phyloP scores from a whole-genome alignment of 2,329 filamentous ascomycete genomes.

The Colletotrichum lentis region DNA sequence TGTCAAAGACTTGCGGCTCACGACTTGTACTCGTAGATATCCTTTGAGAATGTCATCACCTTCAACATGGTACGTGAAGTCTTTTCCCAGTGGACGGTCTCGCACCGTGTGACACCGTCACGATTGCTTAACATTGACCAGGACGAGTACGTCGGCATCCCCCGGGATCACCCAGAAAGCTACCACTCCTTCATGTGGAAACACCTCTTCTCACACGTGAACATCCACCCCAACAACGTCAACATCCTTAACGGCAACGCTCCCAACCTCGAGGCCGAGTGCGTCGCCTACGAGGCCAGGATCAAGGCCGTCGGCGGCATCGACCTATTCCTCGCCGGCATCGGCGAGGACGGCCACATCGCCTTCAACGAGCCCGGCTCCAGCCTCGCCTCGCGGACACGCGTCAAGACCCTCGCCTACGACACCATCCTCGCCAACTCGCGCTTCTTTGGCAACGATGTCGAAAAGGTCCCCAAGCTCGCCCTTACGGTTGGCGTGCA shows the following conservation, averaged over 20 bases:
- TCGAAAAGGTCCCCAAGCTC: constrained; percentile 79
- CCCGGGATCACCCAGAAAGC: constrained; percentile 82
- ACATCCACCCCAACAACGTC: constrained; percentile 82
- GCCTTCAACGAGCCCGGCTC: constrained; percentile 92
- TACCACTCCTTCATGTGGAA: constrained; percentile 96
- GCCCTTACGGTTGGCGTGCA: constrained; percentile 86
- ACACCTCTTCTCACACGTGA: constrained; percentile 86
- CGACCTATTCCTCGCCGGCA: constrained; percentile 84
- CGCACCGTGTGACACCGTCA: neutral
- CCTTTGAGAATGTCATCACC: constrained; percentile 87
- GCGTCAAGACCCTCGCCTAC: constrained; percentile 87
- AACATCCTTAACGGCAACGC: constrained; percentile 87
- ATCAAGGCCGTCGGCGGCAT: constrained; percentile 80
- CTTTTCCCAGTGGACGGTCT: neutral
- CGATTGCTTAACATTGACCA: constrained; percentile 44
- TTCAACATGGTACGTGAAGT: constrained; percentile 79
- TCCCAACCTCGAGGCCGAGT: constrained; percentile 77
- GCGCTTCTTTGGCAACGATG: constrained; percentile 80
- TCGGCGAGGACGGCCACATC: constrained; percentile 87
- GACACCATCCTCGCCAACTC: constrained; percentile 89
- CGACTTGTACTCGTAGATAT: constrained; percentile 63
- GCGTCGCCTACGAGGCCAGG: constrained; percentile 79
- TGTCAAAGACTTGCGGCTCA: constrained; percentile 8
- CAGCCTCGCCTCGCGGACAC: constrained; percentile 77
- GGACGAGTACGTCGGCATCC: constrained; percentile 88